These are phyloP conservation scores for Kluyveromyces starmeri DNA, from an alignment of 805 yeast species.

Conservation along the genomic window DNA sequence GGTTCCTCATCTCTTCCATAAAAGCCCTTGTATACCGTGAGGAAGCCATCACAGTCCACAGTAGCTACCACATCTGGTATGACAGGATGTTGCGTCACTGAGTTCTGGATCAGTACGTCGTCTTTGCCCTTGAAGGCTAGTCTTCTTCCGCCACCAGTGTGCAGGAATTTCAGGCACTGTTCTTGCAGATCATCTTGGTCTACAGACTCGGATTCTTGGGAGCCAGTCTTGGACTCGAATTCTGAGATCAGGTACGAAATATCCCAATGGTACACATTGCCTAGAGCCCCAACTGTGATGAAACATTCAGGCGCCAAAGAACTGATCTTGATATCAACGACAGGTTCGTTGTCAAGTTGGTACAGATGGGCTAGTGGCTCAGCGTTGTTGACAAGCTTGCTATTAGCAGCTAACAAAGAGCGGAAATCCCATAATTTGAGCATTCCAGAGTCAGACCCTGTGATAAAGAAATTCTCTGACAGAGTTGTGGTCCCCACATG, in stretches of 20 bases:
- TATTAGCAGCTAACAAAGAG: slow-evolving; percentile 23
- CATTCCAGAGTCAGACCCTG: slow-evolving; percentile 27
- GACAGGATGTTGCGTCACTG: slow-evolving; percentile 24
- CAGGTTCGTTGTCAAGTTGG: slow-evolving; percentile 28
- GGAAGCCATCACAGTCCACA: slow-evolving; percentile 21
- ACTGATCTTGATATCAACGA: slow-evolving; percentile 25
- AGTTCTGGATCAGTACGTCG: slow-evolving; percentile 6
- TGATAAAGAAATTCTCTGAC: slow-evolving; percentile 23
- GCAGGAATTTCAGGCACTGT: slow-evolving; percentile 23
- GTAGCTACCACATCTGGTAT: slow-evolving; percentile 22
- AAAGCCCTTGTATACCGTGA: slow-evolving; percentile 24
- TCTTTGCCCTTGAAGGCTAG: slow-evolving; percentile 11
- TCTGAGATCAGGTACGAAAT: slow-evolving; percentile 33
- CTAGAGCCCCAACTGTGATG: slow-evolving; percentile 26
- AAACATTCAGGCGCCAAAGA: slow-evolving; percentile 24
- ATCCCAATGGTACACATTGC: slow-evolving; percentile 30
- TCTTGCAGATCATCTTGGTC: slow-evolving; percentile 21
- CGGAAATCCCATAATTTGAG: slow-evolving; percentile 30
- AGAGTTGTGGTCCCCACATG: slow-evolving; percentile 24
- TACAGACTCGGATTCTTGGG: slow-evolving; percentile 39
- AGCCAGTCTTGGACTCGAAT: slow-evolving; percentile 37
- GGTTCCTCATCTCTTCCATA: slow-evolving; percentile 18
- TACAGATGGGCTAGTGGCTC: slow-evolving; percentile 20
- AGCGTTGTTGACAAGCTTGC: slow-evolving; percentile 14
- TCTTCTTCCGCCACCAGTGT: slow-evolving; percentile 26